Evolutionary conservation across 2,329 filamentous ascomycete genomes (phyloP), one percentile per base, ranked within the genome.

Genomic region (Apiospora marii): DNA sequence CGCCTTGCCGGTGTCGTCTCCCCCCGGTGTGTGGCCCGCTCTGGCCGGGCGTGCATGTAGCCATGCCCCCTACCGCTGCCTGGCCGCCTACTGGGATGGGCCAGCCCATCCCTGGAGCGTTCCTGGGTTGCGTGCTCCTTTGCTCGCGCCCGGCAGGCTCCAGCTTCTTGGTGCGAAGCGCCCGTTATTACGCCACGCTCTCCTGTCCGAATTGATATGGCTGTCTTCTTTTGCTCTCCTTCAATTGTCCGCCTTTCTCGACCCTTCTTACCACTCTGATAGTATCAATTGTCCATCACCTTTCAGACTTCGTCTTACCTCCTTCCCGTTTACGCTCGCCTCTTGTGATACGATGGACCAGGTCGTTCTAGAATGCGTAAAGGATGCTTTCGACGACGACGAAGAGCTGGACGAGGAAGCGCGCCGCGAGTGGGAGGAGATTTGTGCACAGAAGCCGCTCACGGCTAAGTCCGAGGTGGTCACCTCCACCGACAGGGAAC

Each of bases 81-180:
- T 53, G 24, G 51, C 51, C 51, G 51, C 51, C 24, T 14, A 53
- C 24, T 53, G 24, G 24, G 24, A 30, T 53, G 24, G 49, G 49
- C 49, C 24, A 27, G 49, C 49, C 49, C 49, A 53, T 53, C 49
- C 49, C 49, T 53, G 24, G 49, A 53, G 49, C 49, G 51, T 53
- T 30, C 51, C 24, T 53, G 24, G 24, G 51, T 53, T 53, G 13
- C 51, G 51, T 27, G 51, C 51, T 30, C 24, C 13, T 53, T 27
- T 53, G 24, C 24, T 27, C 12, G 51, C 51, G 51, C 49, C 49
- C 49, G 49, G 49, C 24, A 53, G 49, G 24, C 24, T 13, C 24
- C 24, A 53, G 12, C 24, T 53, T 53, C 24, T 53, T 53, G 13
- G 24, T 53, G 24, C 24, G 24, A 53, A 53, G 51, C 51, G 51